phyloP scores from a whole-genome alignment of 2,329 filamentous ascomycete species.

The Fusarium luffae region DNA sequence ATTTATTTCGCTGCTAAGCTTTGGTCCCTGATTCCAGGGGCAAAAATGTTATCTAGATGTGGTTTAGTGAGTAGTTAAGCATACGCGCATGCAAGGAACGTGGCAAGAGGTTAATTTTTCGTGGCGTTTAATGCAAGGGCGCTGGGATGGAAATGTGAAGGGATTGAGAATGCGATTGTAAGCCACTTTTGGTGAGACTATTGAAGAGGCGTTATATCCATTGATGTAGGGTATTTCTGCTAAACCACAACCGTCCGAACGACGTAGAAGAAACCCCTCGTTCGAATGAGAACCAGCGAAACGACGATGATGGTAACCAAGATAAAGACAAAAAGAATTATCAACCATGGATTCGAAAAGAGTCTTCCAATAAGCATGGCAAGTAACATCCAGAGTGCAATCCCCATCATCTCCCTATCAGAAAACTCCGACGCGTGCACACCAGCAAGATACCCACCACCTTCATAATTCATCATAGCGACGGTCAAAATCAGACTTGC shows the following conservation, averaged over 20 bases:
- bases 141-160: not conserved
- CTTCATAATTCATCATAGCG: slow-evolving; percentile 37
- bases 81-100: slow-evolving; percentile 13
- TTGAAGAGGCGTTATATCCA: not conserved
- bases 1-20: slow-evolving; percentile 11
- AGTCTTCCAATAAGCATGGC: slow-evolving; percentile 28
- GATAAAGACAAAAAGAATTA: not conserved
- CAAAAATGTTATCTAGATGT: not conserved
- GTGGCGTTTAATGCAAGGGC: not conserved
- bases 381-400: slow-evolving; percentile 32
- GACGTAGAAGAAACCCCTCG: slow-evolving; percentile 32
- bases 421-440: slow-evolving; percentile 19
- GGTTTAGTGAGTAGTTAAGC: not conserved
- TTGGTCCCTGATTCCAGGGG: slow-evolving; percentile 29
- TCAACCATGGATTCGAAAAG: slow-evolving; percentile 19
- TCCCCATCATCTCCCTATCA: slow-evolving; percentile 34
- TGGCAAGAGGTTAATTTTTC: not conserved
- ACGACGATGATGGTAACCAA: slow-evolving; percentile 23
- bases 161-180: not conserved
- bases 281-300: slow-evolving; percentile 17
- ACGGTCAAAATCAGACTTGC: slow-evolving; percentile 30
- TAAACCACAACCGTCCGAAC: not conserved
- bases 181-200: not conserved
- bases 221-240: not conserved
- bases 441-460: slow-evolving; percentile 23